Evolutionary conservation across 1,139 yeast species (phyloP).

Genomic region (Suhomyces bribrorum): DNA sequence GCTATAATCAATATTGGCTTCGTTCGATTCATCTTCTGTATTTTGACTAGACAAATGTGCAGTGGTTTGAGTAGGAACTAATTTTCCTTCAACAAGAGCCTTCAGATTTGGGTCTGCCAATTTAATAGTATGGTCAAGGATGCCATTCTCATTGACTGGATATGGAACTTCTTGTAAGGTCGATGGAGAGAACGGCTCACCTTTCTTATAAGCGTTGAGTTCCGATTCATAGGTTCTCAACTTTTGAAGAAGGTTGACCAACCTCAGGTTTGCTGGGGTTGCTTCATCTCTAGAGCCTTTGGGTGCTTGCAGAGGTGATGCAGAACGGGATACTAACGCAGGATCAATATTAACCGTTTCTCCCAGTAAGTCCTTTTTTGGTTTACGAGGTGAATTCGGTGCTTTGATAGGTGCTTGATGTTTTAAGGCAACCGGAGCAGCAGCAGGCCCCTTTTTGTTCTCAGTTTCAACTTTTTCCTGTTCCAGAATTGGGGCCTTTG

Average conservation of each 20-base stretch:
- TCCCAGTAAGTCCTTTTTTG: background rate
- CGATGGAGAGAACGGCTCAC: background rate
- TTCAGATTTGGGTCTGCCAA: background rate
- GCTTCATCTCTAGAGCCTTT: background rate
- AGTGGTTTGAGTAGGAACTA: no score
- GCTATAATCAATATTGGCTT: background rate
- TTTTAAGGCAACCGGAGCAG: background rate
- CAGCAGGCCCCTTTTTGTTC: no score
- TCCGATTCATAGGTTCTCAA: slow-evolving; percentile 2
- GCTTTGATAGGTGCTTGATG: background rate
- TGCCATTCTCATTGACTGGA: background rate
- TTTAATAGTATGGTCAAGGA: slow-evolving; percentile 6
- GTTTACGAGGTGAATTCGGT: background rate
- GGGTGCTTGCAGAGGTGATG: background rate
- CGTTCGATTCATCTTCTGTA: no score
- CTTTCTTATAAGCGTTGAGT: slow-evolving; percentile 3
- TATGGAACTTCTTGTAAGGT: background rate
- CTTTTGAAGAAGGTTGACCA: slow-evolving; percentile 2
- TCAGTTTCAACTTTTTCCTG: background rate
- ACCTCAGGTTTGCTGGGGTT: slow-evolving; percentile 3
- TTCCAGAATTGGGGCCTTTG: no score
- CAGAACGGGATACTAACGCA: slow-evolving; percentile 1
- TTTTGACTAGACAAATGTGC: no score
- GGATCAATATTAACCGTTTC: slow-evolving; percentile 1
- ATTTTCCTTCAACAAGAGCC: background rate